Evolutionary conservation across 371 early-diverging fungal species (phyloP).

Genomic region (Circinella minor): DNA sequence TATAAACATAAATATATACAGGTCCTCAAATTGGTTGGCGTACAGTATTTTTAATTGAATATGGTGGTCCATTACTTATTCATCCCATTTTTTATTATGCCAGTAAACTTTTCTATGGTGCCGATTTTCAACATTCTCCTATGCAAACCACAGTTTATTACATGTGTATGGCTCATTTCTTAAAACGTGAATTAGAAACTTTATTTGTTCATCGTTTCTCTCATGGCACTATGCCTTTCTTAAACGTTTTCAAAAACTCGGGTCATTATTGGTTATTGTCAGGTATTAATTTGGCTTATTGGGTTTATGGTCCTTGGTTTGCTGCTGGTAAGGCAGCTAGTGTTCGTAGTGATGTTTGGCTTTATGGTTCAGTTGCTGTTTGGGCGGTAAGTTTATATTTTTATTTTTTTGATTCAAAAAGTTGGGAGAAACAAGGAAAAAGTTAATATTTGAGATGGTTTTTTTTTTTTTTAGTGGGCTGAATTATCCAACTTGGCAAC

Average conservation of each 20-base stretch:
- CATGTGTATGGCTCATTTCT: constrained; percentile 84
- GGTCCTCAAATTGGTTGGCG: constrained; percentile 96
- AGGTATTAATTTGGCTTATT: constrained; percentile 87
- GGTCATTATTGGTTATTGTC: constrained; percentile 94
- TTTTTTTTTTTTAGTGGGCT: constrained; percentile 54
- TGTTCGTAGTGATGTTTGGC: constrained; percentile 57
- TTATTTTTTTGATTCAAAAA: background rate
- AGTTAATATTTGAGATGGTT: background rate
- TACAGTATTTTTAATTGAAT: constrained; percentile 94
- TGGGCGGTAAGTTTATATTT: constrained; percentile 70
- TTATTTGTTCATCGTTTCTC: constrained; percentile 94
- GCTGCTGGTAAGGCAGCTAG: constrained; percentile 56
- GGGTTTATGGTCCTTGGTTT: constrained; percentile 79
- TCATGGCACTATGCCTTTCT: constrained; percentile 94
- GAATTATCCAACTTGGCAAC: constrained; percentile 87
- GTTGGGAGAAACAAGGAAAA: background rate
- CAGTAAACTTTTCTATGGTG: constrained; percentile 69
- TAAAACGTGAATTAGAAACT: constrained; percentile 95
- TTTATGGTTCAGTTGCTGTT: constrained; percentile 64
- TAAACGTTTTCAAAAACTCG: constrained; percentile 94
- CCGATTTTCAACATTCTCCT: constrained; percentile 63
- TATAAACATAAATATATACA: background rate
- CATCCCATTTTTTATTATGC: constrained; percentile 88
- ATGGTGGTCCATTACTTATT: constrained; percentile 88
- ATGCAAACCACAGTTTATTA: constrained; percentile 70